These are phyloP conservation scores for Citrus hindsii DNA, from an alignment of 345 rosid genomes.

Conservation along the genomic window DNA sequence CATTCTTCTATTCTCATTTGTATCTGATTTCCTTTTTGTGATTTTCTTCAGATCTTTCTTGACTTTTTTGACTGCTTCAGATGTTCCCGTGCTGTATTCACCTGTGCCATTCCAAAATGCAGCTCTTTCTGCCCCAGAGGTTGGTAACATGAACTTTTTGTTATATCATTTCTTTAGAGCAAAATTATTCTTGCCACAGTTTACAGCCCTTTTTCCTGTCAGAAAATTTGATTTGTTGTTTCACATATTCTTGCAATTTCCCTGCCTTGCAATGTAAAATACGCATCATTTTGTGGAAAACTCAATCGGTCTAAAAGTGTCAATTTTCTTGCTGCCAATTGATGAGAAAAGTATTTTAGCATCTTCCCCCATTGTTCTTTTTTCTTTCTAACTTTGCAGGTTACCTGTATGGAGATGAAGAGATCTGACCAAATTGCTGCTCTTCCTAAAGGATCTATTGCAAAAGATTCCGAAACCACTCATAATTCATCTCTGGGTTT, in stretches of 20 bases:
- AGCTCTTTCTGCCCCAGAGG: slow-evolving; percentile 87
- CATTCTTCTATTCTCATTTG: slow-evolving; percentile 1
- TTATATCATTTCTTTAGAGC: too few relatives aligned
- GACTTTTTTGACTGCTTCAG: slow-evolving; percentile 58
- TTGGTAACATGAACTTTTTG: too few relatives aligned
- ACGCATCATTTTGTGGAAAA: background rate
- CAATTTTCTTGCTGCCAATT: background rate
- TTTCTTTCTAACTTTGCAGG: slow-evolving; percentile 41
- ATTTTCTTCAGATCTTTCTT: slow-evolving; percentile 57
- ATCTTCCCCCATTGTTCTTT: background rate
- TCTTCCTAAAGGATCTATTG: slow-evolving; percentile 18
- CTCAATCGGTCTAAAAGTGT: background rate
- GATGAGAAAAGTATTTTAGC: slow-evolving; percentile 1
- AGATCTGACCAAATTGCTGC: slow-evolving; percentile 34
- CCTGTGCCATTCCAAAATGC: slow-evolving; percentile 78
- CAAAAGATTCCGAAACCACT: slow-evolving; percentile 18
- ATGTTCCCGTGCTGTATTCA: slow-evolving; percentile 80
- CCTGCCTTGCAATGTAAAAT: background rate
- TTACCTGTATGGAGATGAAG: slow-evolving; percentile 68
- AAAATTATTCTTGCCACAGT: too few relatives aligned
- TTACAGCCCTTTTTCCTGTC: too few relatives aligned
- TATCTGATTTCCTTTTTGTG: slow-evolving; percentile 18
- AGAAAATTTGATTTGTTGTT: too few relatives aligned
- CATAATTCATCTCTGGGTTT: slow-evolving; percentile 24
- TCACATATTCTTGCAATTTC: background rate